These are phyloP conservation scores for Metschnikowia vanudenii DNA, from an alignment of 805 yeast species.

Conservation along the genomic window DNA sequence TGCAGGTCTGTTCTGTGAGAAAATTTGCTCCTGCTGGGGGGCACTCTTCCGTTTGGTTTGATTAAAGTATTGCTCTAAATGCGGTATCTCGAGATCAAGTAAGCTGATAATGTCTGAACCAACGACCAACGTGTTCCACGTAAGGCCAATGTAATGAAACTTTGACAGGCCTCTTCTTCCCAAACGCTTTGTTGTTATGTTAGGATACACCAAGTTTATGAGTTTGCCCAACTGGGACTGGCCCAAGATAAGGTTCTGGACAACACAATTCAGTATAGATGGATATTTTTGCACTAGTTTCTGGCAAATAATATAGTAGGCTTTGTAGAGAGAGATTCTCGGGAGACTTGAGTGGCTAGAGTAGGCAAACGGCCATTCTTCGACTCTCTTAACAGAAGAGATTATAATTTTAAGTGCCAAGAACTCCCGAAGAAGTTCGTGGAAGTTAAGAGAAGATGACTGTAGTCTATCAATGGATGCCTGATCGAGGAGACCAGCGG, in stretches of 20 bases:
- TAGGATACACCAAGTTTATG: conserved; percentile 40
- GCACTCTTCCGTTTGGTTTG: background rate
- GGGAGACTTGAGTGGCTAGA: conserved; percentile 21
- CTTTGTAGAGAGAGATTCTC: conserved; percentile 39
- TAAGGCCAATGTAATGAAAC: conserved; percentile 41
- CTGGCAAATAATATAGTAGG: conserved; percentile 42
- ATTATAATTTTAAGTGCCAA: conserved; percentile 38
- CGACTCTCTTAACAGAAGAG: conserved; percentile 15
- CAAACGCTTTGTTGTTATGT: conserved; percentile 36
- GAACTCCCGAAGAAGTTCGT: conserved; percentile 41
- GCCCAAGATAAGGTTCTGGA: conserved; percentile 33
- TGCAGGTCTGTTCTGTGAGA: no score
- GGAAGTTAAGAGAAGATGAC: conserved; percentile 36
- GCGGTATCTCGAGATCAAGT: conserved; percentile 34
- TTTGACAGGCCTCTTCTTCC: conserved; percentile 45
- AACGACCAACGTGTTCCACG: conserved; percentile 38
- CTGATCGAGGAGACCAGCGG: background rate
- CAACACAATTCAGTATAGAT: conserved; percentile 31
- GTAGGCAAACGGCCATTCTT: background rate
- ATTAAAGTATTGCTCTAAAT: conserved; percentile 28
- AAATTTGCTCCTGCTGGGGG: background rate
- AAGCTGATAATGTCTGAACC: conserved; percentile 28
- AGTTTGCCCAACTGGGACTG: conserved; percentile 43
- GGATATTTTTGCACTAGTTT: conserved; percentile 38
- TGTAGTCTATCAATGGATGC: conserved; percentile 18